Conservation (phyloP, 2,329 filamentous ascomycete genomes). For the Penicillium brevicompactum region DNA sequence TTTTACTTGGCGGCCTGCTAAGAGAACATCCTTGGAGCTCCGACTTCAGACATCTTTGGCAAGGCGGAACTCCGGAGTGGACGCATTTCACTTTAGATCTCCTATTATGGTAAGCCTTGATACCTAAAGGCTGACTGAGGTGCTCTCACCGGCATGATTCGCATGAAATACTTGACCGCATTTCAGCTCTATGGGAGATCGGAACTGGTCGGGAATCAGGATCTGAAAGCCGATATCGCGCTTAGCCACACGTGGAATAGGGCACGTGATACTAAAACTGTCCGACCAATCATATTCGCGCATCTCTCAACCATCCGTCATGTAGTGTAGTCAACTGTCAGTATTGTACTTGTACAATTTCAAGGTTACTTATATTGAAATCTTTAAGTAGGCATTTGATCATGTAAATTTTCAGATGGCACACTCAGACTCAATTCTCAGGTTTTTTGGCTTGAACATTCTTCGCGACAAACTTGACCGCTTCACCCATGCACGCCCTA, state of each 20-base stretch:
- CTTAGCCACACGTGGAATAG: not conserved
- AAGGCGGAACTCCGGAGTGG: constrained; percentile 22
- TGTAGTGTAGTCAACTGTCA: no score
- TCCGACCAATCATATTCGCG: not conserved
- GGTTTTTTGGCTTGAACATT: no score
- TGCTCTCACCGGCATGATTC: constrained; percentile 4
- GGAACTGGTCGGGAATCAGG: not conserved
- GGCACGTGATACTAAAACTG: not conserved
- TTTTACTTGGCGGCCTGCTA: constrained; percentile 11
- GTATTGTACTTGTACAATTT: no score
- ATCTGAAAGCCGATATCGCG: not conserved
- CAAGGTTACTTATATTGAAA: no score
- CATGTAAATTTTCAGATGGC: no score
- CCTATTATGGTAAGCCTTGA: constrained; percentile 7
- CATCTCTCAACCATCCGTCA: not conserved
- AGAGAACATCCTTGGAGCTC: constrained; percentile 17
- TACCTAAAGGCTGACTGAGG: not conserved
- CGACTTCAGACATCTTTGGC: constrained; percentile 21
- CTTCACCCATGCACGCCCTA: not conserved
- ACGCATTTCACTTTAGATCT: constrained; percentile 28
- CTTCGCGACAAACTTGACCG: not conserved
- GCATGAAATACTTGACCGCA: constrained; percentile 6
- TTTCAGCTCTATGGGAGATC: not conserved
- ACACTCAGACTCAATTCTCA: no score
- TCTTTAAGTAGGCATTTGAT: no score